Evolutionary conservation across 768 basidiomycete genomes (phyloP).

Genomic region (Tricholoma matsutake): DNA sequence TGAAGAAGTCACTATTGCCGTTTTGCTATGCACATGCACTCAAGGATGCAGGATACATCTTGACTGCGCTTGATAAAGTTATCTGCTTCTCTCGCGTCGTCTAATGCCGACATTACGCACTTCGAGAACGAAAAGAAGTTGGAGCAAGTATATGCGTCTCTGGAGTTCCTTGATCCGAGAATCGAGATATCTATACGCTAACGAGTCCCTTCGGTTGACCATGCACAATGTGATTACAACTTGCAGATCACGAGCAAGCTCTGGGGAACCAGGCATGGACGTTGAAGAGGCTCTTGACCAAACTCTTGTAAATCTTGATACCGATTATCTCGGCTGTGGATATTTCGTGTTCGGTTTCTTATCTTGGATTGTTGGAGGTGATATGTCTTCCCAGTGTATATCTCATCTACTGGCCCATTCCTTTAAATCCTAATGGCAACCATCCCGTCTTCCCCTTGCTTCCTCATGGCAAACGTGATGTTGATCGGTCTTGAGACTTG

Average conservation of each 20-base stretch:
- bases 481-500: conserved; percentile 62
- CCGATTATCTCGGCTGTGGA: conserved; percentile 80
- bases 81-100: conserved; percentile 2
- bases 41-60: conserved; percentile 75
- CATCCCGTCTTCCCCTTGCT: conserved; percentile 55
- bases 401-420: conserved; percentile 81
- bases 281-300: conserved; percentile 75
- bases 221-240: not conserved
- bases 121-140: conserved; percentile 67
- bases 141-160: conserved; percentile 76
- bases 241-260: conserved; percentile 68
- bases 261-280: conserved; percentile 64
- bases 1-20: conserved; percentile 69
- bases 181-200: conserved; percentile 28
- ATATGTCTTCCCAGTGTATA: conserved; percentile 42
- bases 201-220: not conserved
- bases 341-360: conserved; percentile 18
- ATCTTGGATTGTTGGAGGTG: conserved; percentile 8
- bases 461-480: conserved; percentile 62
- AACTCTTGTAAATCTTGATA: conserved; percentile 75
- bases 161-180: conserved; percentile 73
- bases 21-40: conserved; percentile 72
- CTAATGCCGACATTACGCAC: not conserved
- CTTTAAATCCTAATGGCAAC: conserved; percentile 67
- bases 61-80: conserved; percentile 55